Evolutionary conservation across 306 rosid species (phyloP), one percentile per base, ranked within the genome.

Genomic region (Fagus sylvatica): DNA sequence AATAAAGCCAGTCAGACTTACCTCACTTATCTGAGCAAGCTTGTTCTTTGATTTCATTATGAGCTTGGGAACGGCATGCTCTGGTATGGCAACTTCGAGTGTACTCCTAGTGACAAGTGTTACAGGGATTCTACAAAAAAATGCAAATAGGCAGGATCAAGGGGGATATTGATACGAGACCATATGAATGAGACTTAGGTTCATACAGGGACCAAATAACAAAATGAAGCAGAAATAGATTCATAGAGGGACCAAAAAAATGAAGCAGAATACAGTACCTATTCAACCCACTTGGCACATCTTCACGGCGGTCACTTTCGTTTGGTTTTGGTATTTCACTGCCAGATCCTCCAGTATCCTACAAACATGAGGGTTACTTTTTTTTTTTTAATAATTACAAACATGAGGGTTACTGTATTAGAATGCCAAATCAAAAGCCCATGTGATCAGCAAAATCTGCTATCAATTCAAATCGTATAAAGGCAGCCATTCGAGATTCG

Each of bases 1-100:
- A 71, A 43, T 74, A 19, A 67, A 77, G 61, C 59, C 70, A 78
- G 48, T 62, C 74, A 64, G 69, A 84, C 88, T 37, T 61, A 93
- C 99, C 98, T 93, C 99, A 51, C 99, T 96, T 82, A 96, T 93
- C 81, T 87, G 98, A 39, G 86, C 90, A 78, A 96, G 99, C 93
- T 87, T 96, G 96, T 87, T 96, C 87, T 87, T 96, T 22, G 97
- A 93, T 80, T 88, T 93, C 62, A 92, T 91, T 72, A 87, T 81
- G 75, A 96, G 99, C 90, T 96, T 93, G 10, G 96, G 89, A 83
- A 89, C 91, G 53, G 99, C 99, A 69, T 86, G 85, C 48, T 91
- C 97, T 2, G 99, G 99, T 89, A 96, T 81, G 65, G 87, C 96
- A 72, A 96, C 98, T 90, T 96, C 98, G 56, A 96, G 93, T 75